Evolutionary conservation across 768 basidiomycete genomes (phyloP).

Genomic region (Astraeus odoratus): DNA sequence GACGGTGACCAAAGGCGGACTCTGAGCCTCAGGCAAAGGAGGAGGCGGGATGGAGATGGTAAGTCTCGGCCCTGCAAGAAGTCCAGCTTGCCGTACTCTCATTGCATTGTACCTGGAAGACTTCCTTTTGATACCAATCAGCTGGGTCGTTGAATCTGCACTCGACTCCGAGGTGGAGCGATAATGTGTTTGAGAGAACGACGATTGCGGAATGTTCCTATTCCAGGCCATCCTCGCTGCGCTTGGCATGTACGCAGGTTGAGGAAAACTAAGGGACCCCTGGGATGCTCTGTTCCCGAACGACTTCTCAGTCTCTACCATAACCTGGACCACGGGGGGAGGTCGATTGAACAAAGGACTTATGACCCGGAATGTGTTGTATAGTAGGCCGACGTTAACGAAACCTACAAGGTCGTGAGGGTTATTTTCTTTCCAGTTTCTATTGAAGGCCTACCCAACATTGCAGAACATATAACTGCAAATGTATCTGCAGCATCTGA

Average conservation of each 20-base stretch:
- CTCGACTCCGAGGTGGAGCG: slow-evolving; percentile 12
- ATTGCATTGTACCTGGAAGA: slow-evolving; percentile 1
- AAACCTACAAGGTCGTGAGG: slow-evolving; percentile 35
- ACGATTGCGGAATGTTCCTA: not conserved
- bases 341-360: slow-evolving; percentile 40
- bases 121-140: slow-evolving; percentile 9
- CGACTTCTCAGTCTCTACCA: slow-evolving; percentile 10
- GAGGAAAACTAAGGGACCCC: slow-evolving; percentile 14
- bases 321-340: slow-evolving; percentile 1
- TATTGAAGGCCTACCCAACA: slow-evolving; percentile 40
- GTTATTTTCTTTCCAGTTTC: slow-evolving; percentile 1
- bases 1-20: slow-evolving; percentile 1
- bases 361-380: slow-evolving; percentile 61
- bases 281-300: slow-evolving; percentile 20
- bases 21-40: not conserved
- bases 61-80: slow-evolving; percentile 2
- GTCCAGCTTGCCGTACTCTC: slow-evolving; percentile 3
- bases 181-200: slow-evolving; percentile 6
- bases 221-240: slow-evolving; percentile 1
- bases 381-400: slow-evolving; percentile 58
- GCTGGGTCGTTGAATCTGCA: slow-evolving; percentile 12
- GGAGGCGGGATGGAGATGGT: slow-evolving; percentile 1
- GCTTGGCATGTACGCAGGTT: slow-evolving; percentile 1
- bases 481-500: slow-evolving; percentile 43
- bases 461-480: slow-evolving; percentile 42